Evolutionary conservation across 1,284 basidiomycete genomes (phyloP), one percentile per base, ranked within the genome.

Genomic region (Phellopilus nigrolimitatus): DNA sequence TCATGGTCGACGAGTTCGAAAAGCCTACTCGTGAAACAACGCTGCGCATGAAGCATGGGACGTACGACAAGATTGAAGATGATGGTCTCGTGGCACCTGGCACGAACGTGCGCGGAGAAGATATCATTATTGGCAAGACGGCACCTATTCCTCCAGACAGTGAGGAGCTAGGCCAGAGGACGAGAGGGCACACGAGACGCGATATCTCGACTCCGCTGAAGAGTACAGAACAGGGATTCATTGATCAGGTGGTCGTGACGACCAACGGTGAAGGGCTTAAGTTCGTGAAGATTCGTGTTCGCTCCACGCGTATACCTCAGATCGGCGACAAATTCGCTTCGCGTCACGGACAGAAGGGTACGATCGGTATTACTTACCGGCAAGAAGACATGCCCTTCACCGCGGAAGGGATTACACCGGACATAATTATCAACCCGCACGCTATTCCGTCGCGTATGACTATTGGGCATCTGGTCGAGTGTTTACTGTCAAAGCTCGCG

Each of bases 381-480:
- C 97, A 99, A 68, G 97, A 99, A 69, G 95, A 99, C 68, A 98
- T 99, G 95, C 95, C 95, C 27, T 99, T 99, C 74, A 97, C 94
- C 3, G 82, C 85, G 3, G 93, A 98, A 65, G 97, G 97, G 54
- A 91, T 98, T 61, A 90, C 90, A 4, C 95, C 95, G 1, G 95
- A 99, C 67, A 79, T 99, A 62, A 84, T 99, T 73, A 99, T 99
- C 72, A 99, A 99, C 65, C 95, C 95, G 28, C 95, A 99, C 70
- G 97, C 95, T 63, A 98, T 99, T 71, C 95, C 95, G 4, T 98
- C 95, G 55, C 95, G 97, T 74, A 99, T 99, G 95, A 99, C 95
- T 12, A 99, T 99, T 64, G 95, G 95, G 12, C 97, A 99, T 72
- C 84, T 99, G 79, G 95, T 99, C 65, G 95, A 99, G 70, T 97